phyloP scores from a whole-genome alignment of 345 rosid species.

The Aquilaria malaccensis region DNA sequence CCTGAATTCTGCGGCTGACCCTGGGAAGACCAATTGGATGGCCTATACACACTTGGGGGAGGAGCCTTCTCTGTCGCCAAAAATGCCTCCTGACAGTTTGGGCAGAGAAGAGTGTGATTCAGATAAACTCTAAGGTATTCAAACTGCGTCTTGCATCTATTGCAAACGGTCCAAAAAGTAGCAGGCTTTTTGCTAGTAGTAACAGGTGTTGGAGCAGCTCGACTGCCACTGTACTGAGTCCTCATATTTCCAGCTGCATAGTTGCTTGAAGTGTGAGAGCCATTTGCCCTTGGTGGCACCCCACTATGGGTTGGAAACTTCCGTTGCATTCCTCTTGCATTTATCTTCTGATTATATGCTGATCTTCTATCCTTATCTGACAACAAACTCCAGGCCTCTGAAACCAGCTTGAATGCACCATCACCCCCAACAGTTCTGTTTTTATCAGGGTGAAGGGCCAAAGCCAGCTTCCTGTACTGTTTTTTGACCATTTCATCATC shows the following conservation, averaged over 20 bases:
- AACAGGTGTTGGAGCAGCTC: slow-evolving; percentile 15
- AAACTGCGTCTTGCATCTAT: slow-evolving; percentile 63
- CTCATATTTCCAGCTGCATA: slow-evolving; percentile 20
- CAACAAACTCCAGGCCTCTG: slow-evolving; percentile 70
- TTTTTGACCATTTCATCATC: slow-evolving; percentile 60
- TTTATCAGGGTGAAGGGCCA: slow-evolving; percentile 87
- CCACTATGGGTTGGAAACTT: slow-evolving; percentile 24
- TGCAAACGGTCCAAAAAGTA: slow-evolving; percentile 91
- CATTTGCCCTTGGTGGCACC: slow-evolving; percentile 35
- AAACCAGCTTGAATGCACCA: slow-evolving; percentile 78
- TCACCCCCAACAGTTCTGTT: slow-evolving; percentile 78
- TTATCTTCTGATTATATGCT: slow-evolving; percentile 55
- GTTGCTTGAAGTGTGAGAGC: slow-evolving; percentile 30
- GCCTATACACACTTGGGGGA: slow-evolving; percentile 44
- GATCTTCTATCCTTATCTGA: slow-evolving; percentile 62
- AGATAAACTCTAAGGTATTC: slow-evolving; percentile 75
- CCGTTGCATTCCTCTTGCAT: slow-evolving; percentile 24
- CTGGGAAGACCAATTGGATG: slow-evolving; percentile 29
- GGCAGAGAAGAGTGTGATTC: slow-evolving; percentile 74
- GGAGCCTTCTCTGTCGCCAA: slow-evolving; percentile 63
- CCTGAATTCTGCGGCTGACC: slow-evolving; percentile 43
- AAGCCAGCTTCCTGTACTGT: slow-evolving; percentile 62
- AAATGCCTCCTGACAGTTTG: slow-evolving; percentile 61
- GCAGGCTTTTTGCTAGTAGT: slow-evolving; percentile 27
- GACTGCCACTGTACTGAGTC: slow-evolving; percentile 19